phyloP scores from a whole-genome alignment of 768 basidiomycete species.

The Fomitopsis pulvina region DNA sequence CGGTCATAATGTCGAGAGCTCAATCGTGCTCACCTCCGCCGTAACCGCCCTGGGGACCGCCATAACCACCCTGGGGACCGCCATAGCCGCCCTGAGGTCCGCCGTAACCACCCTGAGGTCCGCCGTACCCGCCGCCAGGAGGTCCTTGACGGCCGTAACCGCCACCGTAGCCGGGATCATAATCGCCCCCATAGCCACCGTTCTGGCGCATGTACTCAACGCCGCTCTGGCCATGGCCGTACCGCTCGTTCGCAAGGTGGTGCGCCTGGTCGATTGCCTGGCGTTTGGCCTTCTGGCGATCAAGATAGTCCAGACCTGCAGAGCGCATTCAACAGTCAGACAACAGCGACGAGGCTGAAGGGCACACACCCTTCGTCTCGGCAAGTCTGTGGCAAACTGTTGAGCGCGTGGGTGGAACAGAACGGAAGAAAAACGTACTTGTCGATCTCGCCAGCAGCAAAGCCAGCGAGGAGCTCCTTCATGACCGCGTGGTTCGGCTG shows the following conservation, averaged over 20 bases:
- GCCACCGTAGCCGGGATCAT: background rate
- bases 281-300: background rate
- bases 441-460: background rate
- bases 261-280: background rate
- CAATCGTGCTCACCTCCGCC: background rate
- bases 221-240: background rate
- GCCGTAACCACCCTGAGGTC: background rate
- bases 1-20: background rate
- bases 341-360: background rate
- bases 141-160: background rate
- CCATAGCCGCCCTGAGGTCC: background rate
- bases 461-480: background rate
- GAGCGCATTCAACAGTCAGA: background rate
- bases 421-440: background rate
- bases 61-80: background rate
- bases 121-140: background rate
- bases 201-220: background rate
- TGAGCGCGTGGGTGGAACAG: background rate
- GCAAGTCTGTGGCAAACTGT: background rate
- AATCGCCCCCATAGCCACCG: background rate
- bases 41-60: background rate
- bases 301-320: background rate
- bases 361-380: background rate
- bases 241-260: background rate
- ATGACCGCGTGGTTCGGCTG: background rate